Conservation (phyloP, 495 filamentous ascomycete genomes). For the Sabuloglossum arenarium region DNA sequence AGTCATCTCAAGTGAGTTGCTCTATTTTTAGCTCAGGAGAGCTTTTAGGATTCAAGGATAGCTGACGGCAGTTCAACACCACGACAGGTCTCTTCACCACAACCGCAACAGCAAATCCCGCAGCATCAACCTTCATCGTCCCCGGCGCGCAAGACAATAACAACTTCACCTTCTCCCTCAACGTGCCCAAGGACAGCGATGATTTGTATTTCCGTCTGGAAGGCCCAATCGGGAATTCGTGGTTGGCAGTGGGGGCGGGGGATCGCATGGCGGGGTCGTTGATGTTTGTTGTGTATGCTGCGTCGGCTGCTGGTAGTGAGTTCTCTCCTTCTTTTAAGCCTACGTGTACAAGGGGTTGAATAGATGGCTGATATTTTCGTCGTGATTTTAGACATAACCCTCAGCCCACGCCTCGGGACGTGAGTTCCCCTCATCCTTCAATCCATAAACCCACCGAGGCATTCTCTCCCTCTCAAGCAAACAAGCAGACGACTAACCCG, state of each 20-base stretch:
- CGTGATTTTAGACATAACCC: constrained; percentile 10
- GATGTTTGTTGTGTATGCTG: constrained; percentile 2
- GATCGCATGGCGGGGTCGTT: not conserved
- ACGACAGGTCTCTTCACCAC: not conserved
- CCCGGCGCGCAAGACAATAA: not conserved
- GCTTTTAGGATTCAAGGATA: no score
- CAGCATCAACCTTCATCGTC: not conserved
- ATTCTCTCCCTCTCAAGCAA: no score
- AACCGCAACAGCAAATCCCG: not conserved
- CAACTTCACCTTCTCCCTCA: constrained; percentile 3
- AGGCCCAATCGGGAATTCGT: not conserved
- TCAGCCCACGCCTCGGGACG: constrained; percentile 11
- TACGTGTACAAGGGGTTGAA: not conserved
- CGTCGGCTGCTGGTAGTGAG: not conserved
- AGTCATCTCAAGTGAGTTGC: no score
- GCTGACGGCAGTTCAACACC: no score
- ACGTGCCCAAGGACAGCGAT: not conserved
- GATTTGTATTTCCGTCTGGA: constrained; percentile 1
- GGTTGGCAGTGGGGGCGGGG: not conserved
- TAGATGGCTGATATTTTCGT: not conserved
- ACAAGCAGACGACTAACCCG: not conserved
- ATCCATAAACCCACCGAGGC: not conserved
- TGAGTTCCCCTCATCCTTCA: not conserved
- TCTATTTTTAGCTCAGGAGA: no score
- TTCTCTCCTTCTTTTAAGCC: not conserved